These are phyloP conservation scores for Blastobotrys serpentis DNA, from an alignment of 1,139 yeast genomes.

Conservation along the genomic window DNA sequence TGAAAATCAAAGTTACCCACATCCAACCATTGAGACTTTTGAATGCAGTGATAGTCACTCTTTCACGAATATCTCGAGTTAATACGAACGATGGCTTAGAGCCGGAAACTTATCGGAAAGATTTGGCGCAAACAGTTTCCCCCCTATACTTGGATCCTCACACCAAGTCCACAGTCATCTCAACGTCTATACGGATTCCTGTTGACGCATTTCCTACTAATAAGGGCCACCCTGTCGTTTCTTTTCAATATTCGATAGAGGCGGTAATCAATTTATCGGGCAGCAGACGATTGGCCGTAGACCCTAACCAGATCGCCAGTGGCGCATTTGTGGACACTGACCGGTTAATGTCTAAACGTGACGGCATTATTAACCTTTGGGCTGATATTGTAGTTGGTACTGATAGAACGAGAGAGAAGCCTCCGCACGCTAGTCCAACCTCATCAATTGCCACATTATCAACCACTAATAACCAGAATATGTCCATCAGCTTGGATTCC, in stretches of 20 bases:
- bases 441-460: constrained; percentile 1
- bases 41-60: constrained; percentile 76
- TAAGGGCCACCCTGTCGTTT: constrained; percentile 66
- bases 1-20: constrained; percentile 65
- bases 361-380: constrained; percentile 71
- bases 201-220: constrained; percentile 86
- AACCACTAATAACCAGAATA: neutral
- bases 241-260: constrained; percentile 83
- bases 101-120: constrained; percentile 79
- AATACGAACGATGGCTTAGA: constrained; percentile 53
- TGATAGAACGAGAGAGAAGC: constrained; percentile 41
- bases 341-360: constrained; percentile 62
- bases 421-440: constrained; percentile 8
- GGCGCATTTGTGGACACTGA: constrained; percentile 69
- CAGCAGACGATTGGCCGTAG: constrained; percentile 28
- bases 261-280: constrained; percentile 69
- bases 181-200: constrained; percentile 69
- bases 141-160: constrained; percentile 79
- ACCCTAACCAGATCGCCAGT: constrained; percentile 14
- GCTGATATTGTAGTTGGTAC: constrained; percentile 82
- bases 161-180: constrained; percentile 56
- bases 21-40: constrained; percentile 67
- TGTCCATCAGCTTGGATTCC: constrained; percentile 9
- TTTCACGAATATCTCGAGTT: constrained; percentile 77
- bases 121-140: constrained; percentile 70